phyloP scores from a whole-genome alignment of 2,329 filamentous ascomycete genomes.

The Karstenula rhodostoma region DNA sequence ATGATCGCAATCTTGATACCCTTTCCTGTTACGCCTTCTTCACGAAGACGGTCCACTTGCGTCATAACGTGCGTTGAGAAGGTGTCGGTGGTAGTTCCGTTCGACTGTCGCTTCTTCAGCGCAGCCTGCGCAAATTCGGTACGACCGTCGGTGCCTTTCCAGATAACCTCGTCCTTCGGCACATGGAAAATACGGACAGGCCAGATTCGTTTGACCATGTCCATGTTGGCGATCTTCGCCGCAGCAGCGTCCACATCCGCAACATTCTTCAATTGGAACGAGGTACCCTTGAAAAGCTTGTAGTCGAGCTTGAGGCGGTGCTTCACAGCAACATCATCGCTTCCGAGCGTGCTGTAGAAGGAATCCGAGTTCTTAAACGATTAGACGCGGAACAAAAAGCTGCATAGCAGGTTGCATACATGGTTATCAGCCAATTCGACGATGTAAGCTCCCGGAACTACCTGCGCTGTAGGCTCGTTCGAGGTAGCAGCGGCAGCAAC shows the following conservation, averaged over 20 bases:
- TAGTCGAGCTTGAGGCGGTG: slow-evolving; percentile 18
- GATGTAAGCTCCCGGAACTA: slow-evolving; percentile 17
- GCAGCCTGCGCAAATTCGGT: slow-evolving; percentile 2
- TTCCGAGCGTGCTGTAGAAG: slow-evolving; percentile 17
- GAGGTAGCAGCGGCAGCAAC: slow-evolving; percentile 4
- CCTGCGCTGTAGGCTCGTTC: slow-evolving; percentile 1
- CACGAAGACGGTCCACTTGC: slow-evolving; percentile 50
- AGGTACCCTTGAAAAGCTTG: slow-evolving; percentile 18
- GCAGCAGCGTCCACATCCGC: slow-evolving; percentile 14
- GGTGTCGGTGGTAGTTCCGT: slow-evolving; percentile 7
- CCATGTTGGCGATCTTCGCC: slow-evolving; percentile 17
- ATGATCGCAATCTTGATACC: slow-evolving; percentile 56
- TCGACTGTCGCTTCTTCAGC: slow-evolving; percentile 13
- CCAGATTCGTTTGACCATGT: slow-evolving; percentile 16
- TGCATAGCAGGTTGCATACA: not conserved
- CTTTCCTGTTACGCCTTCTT: slow-evolving; percentile 56
- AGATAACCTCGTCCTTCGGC: slow-evolving; percentile 14
- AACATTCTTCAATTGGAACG: slow-evolving; percentile 18
- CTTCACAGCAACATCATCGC: slow-evolving; percentile 13
- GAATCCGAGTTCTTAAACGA: slow-evolving; percentile 8
- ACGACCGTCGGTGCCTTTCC: slow-evolving; percentile 6
- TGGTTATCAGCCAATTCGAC: slow-evolving; percentile 16
- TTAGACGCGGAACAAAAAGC: not conserved
- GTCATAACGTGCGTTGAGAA: slow-evolving; percentile 47
- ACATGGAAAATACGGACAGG: slow-evolving; percentile 15